A percentile compares a stretch with the other conserved stretches of the same genome.
These are phyloP conservation scores for Jimgerdemannia flammicorona DNA, from an alignment of 192 early-diverging fungal genomes.

Conservation along the genomic window DNA sequence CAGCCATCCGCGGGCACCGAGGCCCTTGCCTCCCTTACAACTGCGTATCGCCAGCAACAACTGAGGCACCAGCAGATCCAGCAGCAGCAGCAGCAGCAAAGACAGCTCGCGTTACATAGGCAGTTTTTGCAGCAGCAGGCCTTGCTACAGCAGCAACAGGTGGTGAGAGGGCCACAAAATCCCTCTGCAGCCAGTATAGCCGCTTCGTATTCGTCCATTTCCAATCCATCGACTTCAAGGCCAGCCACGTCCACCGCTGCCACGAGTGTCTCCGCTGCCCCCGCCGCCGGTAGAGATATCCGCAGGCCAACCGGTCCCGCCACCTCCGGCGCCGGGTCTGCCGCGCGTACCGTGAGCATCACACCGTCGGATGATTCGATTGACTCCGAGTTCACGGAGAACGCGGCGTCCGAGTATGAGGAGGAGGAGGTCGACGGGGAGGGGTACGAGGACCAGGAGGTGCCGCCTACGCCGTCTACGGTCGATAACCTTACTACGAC, in stretches of 20 bases:
- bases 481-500: neutral
- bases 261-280: neutral
- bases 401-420: neutral
- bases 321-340: neutral
- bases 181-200: too few relatives aligned
- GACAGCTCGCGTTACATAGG: neutral
- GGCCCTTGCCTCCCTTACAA: neutral
- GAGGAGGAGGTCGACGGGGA: neutral
- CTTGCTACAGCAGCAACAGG: neutral
- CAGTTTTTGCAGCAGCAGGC: neutral
- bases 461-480: neutral
- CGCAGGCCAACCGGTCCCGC: neutral
- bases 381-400: neutral
- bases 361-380: neutral
- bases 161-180: neutral
- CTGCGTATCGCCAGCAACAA: neutral
- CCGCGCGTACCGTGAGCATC: neutral
- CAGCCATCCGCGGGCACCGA: neutral
- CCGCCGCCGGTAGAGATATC: neutral
- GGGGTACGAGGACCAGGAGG: neutral
- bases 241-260: neutral
- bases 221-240: too few relatives aligned
- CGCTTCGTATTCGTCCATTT: too few relatives aligned
- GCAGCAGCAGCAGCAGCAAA: neutral
- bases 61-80: neutral